These are phyloP conservation scores for Artemisia tridentata DNA, from an alignment of 129 eudicot genomes.

Conservation along the genomic window DNA sequence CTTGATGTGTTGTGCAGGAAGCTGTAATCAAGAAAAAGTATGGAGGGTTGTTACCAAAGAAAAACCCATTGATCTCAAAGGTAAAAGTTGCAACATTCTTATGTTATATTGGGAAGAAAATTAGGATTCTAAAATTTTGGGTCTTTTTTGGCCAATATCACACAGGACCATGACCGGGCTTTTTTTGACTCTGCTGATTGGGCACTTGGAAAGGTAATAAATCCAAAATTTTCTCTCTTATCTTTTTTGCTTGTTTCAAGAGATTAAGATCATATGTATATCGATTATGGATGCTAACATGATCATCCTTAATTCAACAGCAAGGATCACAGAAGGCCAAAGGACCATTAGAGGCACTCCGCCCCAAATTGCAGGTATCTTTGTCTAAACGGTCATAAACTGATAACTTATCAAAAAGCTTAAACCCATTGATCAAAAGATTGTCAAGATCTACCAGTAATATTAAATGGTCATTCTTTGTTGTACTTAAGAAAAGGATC, in stretches of 20 bases:
- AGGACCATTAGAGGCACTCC: conserved; percentile 90
- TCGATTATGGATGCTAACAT: conserved; percentile 2
- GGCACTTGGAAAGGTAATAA: conserved; percentile 87
- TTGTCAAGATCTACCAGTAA: background rate
- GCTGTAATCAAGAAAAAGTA: conserved; percentile 82
- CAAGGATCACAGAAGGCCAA: conserved; percentile 75
- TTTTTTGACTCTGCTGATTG: conserved; percentile 97
- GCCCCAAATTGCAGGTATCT: conserved; percentile 84
- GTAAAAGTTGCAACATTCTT: conserved; percentile 30
- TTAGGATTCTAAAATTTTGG: background rate
- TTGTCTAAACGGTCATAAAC: background rate
- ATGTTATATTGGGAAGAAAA: background rate
- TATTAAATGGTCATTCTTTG: no score
- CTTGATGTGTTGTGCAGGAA: conserved; percentile 43
- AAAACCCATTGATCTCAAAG: conserved; percentile 78
- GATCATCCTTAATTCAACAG: conserved; percentile 32
- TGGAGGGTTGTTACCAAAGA: conserved; percentile 81
- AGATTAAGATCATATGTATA: background rate
- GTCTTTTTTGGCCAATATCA: conserved; percentile 30
- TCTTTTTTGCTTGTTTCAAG: background rate
- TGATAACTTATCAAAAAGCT: background rate
- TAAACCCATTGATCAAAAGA: background rate
- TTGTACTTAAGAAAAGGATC: no score
- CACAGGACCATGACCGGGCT: conserved; percentile 88
- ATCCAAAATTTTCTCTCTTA: background rate